These are phyloP conservation scores for Plasmopara muralis DNA, from an alignment of 352 stramenopile genomes.

Conservation along the genomic window DNA sequence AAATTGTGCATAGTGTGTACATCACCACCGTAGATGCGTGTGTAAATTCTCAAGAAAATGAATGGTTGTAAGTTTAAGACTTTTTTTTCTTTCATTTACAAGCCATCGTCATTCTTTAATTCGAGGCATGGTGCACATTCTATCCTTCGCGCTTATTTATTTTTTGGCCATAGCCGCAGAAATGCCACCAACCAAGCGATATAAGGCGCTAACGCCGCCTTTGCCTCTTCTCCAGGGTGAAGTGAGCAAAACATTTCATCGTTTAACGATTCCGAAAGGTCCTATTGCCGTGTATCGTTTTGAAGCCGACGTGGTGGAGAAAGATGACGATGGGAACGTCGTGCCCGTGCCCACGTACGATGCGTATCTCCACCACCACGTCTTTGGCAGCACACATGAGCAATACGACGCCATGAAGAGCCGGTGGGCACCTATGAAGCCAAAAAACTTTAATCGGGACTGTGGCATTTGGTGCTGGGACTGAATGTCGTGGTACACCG, in stretches of 20 bases:
- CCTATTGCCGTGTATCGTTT: conserved; percentile 82
- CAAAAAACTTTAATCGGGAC: conserved; percentile 60
- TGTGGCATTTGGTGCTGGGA: conserved; percentile 72
- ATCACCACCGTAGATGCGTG: no score
- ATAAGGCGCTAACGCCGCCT: conserved; percentile 59
- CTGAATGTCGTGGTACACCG: conserved; percentile 67
- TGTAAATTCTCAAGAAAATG: no score
- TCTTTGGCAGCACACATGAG: conserved; percentile 66
- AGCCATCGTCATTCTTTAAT: conserved; percentile 10
- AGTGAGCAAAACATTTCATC: conserved; percentile 73
- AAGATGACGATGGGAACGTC: conserved; percentile 36
- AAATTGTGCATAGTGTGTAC: no score
- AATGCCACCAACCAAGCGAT: conserved; percentile 42
- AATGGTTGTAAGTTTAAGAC: no score
- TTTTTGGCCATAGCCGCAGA: conserved; percentile 2
- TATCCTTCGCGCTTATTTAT: conserved; percentile 6
- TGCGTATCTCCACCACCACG: conserved; percentile 80
- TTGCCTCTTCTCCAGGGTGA: conserved; percentile 58
- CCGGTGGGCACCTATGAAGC: conserved; percentile 69
- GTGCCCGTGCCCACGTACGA: conserved; percentile 59
- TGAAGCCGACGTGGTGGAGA: conserved; percentile 64
- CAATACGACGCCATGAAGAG: conserved; percentile 43
- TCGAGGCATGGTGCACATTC: conserved; percentile 9
- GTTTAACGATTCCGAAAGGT: conserved; percentile 60
- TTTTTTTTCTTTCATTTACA: no score